Evolutionary conservation across 441 rosid genomes (phyloP).

Genomic region (Theobroma grandiflorum): DNA sequence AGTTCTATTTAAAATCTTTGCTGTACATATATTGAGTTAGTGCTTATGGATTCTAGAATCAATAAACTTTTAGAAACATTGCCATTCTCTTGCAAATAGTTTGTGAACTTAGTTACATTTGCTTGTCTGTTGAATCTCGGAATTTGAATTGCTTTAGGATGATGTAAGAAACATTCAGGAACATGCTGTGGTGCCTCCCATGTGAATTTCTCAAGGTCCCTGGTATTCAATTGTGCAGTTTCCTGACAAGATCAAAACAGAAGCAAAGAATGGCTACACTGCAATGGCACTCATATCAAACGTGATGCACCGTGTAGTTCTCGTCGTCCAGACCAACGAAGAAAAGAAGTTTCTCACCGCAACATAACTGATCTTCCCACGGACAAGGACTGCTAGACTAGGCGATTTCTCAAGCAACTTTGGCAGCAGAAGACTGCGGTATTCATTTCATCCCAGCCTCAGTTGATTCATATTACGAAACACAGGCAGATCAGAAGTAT

Average conservation of each 20-base stretch:
- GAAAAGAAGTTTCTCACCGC: no score
- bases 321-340: no score
- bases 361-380: no score
- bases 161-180: neutral
- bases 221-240: slow-evolving; percentile 1
- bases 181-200: neutral
- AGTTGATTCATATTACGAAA: neutral
- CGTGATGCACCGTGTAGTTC: no score
- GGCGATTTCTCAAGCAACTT: neutral
- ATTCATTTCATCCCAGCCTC: neutral
- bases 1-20: no score
- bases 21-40: no score
- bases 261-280: neutral
- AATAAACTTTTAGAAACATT: neutral
- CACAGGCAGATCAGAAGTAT: neutral
- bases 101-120: neutral
- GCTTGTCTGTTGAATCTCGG: neutral
- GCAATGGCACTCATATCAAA: neutral
- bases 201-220: neutral
- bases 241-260: neutral
- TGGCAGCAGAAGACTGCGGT: neutral
- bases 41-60: no score
- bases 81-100: neutral
- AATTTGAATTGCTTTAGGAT: neutral
- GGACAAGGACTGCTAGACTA: neutral